Conservation (phyloP, 2,329 filamentous ascomycete genomes). For the Fusarium sororula region DNA sequence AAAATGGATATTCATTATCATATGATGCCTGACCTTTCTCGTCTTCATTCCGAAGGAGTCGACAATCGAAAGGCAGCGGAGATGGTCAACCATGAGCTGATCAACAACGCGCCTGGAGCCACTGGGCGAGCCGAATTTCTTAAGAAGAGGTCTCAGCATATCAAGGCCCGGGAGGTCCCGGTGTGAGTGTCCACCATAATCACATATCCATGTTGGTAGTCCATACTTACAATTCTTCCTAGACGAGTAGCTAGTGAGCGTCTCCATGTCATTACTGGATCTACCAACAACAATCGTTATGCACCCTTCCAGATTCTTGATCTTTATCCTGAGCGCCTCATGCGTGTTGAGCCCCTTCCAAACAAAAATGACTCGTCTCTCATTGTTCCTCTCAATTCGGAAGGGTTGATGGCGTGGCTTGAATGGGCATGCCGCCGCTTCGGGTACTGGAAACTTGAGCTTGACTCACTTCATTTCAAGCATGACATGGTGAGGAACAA, state of each 20-base stretch:
- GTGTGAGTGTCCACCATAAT: not conserved
- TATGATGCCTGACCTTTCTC: conserved; percentile 1
- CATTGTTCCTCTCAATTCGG: not conserved
- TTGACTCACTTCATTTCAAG: conserved; percentile 36
- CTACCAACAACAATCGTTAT: conserved; percentile 16
- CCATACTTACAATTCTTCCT: not conserved
- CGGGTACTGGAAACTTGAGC: conserved; percentile 37
- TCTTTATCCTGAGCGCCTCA: not conserved
- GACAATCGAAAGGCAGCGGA: not conserved
- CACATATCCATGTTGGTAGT: not conserved
- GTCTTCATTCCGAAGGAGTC: not conserved
- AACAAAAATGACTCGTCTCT: not conserved
- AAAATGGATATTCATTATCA: conserved; percentile 1
- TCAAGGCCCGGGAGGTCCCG: not conserved
- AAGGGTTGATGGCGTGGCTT: conserved; percentile 22
- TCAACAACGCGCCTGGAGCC: not conserved
- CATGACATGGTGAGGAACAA: not conserved
- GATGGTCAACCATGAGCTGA: conserved; percentile 4
- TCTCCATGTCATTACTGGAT: conserved; percentile 29
- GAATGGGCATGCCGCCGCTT: conserved; percentile 22
- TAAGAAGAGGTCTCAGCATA: conserved; percentile 1
- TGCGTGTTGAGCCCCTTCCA: conserved; percentile 9
- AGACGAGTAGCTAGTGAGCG: conserved; percentile 21
- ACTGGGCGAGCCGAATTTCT: not conserved
- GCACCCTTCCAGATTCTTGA: not conserved